Base-by-base conservation (phyloP, 2,329 filamentous ascomycete genomes). In the Cucurbitaria berberidis region DNA sequence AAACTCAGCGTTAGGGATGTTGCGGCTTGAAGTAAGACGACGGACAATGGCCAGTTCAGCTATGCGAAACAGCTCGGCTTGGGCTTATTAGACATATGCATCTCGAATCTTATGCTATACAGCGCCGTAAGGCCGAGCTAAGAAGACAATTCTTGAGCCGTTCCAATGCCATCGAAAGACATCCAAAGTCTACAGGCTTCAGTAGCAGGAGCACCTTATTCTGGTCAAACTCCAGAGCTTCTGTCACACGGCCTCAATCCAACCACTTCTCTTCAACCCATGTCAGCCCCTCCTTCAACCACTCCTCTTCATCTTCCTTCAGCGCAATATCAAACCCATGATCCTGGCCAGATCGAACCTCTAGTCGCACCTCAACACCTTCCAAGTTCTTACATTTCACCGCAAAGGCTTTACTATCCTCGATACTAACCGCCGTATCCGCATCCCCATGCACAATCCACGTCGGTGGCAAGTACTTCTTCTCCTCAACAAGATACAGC, bases 311-410 rank as follows among this genome's bases (percentile, higher is more conserved):
- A 22, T 66, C 62, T 34, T 71, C 65, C 21, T 60, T 63, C 3
- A 46, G n/a, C 16, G 53, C 53, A 21, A 46, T 52, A 51, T 73
- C 71, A 41, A 74, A 74, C 7, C 71, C 73, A 59, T 74, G 73
- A 32, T 73, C 67, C 40, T 56, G 44, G 0, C 62, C 60, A 11
- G 62, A 19, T 38, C 54, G 19, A 13, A 62, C 47, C 40, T 57
- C 53, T 3, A 73, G 48, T 45, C 45, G 67, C 1, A 70, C 53
- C 44, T 67, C 60, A 11, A 45, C 35, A 3, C 55, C 56, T n/a
- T 53, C 49, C 26, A 66, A 46, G 26, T 43, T 44, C 41, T 55
- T 52, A 24, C 55, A 63, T 52, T 66, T 69, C 21, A 62, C 45
- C 22, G 65, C 65, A 53, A 74, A 74, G 3, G 35, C 51, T 54